Base-by-base conservation (phyloP, 371 early-diverging fungal species). In the Funneliformis caledonium region DNA sequence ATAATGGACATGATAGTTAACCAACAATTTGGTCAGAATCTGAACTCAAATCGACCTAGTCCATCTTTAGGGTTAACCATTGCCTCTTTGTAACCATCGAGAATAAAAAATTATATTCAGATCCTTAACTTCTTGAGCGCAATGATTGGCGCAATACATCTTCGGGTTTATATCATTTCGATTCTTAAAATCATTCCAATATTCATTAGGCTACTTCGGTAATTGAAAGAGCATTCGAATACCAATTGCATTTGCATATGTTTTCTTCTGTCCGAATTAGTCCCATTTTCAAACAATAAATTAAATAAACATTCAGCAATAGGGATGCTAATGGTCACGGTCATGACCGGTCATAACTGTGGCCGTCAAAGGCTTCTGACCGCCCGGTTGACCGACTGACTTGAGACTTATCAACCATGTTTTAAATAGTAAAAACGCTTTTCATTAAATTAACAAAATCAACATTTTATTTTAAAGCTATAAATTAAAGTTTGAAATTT, bases 241-340 rank as follows among this genome's bases (percentile, higher is more conserved):
- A 65, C 37, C 22, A 37, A 65, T 65, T 65, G 65, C 65, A 26
- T 22, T 0, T 5, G 65, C 37, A n/a, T n/a, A n/a, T 4, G 0
- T 4, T 45, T 69, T 33, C 73, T 22, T 4, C 12, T 14, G 2
- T 47, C 33, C 16, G 45, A 9, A 48, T 47, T 72, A 2, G 72
- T 72, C 31, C 22, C 48, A 72, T 72, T 72, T 72, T 72, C 50
- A 50, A 72, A 48, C 2, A 14, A 70, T 70, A 70, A n/a, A 70
- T 70, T 70, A 70, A 70, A 70, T 70, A 42, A n/a, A n/a, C n/a
- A n/a, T n/a, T n/a, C n/a, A n/a, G n/a, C n/a, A n/a, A n/a, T n/a
- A n/a, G n/a, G n/a, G n/a, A n/a, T n/a, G n/a, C n/a, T n/a, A n/a
- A n/a, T n/a, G n/a, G n/a, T n/a, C n/a, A n/a, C n/a, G n/a, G n/a